These are phyloP conservation scores for Chalciporus sphaerocephalus DNA, from an alignment of 768 basidiomycete species.

Conservation along the genomic window DNA sequence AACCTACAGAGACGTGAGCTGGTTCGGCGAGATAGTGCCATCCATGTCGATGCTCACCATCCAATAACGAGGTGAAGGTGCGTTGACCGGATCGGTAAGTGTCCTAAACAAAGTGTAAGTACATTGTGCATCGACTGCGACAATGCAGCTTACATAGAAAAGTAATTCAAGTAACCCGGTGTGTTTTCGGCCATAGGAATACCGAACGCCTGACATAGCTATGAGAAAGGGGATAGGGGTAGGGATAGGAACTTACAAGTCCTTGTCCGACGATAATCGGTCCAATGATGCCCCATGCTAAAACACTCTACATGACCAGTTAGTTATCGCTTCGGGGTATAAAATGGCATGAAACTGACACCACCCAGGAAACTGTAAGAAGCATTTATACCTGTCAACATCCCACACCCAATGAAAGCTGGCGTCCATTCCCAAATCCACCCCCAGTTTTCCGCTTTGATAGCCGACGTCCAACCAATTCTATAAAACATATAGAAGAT, in stretches of 20 bases:
- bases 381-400: slow-evolving; percentile 54
- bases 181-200: slow-evolving; percentile 5
- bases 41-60: slow-evolving; percentile 23
- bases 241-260: slow-evolving; percentile 32
- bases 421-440: slow-evolving; percentile 37
- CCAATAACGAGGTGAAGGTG: slow-evolving; percentile 59
- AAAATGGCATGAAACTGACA: slow-evolving; percentile 31
- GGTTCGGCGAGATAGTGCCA: not conserved
- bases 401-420: slow-evolving; percentile 57
- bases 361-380: slow-evolving; percentile 48
- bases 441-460: slow-evolving; percentile 53
- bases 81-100: slow-evolving; percentile 40
- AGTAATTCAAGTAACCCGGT: slow-evolving; percentile 25
- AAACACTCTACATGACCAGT: slow-evolving; percentile 37
- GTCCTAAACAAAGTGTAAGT: slow-evolving; percentile 24
- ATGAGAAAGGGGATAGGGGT: not conserved
- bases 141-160: slow-evolving; percentile 9
- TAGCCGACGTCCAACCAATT: slow-evolving; percentile 55
- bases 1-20: slow-evolving; percentile 10
- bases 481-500: slow-evolving; percentile 57
- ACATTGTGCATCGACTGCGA: not conserved
- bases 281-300: slow-evolving; percentile 61
- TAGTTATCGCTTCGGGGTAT: too few species aligned
- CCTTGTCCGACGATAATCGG: slow-evolving; percentile 44
- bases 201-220: slow-evolving; percentile 14